These are phyloP conservation scores for Xenoacremonium recifei DNA, from an alignment of 2,329 filamentous ascomycete genomes.

Conservation along the genomic window DNA sequence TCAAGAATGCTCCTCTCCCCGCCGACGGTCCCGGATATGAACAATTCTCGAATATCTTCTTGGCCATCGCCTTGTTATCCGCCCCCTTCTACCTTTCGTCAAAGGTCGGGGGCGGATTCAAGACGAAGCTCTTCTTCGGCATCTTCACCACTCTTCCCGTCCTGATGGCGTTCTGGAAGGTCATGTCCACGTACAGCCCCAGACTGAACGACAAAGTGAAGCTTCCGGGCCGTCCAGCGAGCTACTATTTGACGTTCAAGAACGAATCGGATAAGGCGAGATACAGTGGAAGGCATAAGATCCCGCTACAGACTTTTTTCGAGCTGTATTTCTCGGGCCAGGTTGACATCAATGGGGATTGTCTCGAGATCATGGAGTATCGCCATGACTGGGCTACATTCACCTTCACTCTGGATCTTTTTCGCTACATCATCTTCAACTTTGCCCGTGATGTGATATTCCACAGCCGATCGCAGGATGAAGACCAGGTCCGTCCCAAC, in stretches of 20 bases:
- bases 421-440: slow-evolving; percentile 78
- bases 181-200: slow-evolving; percentile 73
- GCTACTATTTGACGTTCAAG: slow-evolving; percentile 83
- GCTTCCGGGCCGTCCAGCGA: slow-evolving; percentile 78
- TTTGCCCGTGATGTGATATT: slow-evolving; percentile 85
- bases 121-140: slow-evolving; percentile 78
- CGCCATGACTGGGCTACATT: slow-evolving; percentile 94
- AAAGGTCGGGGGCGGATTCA: slow-evolving; percentile 81
- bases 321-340: slow-evolving; percentile 93
- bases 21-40: slow-evolving; percentile 80
- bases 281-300: slow-evolving; percentile 72
- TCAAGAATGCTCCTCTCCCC: slow-evolving; percentile 88
- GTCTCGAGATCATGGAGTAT: slow-evolving; percentile 82
- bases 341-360: slow-evolving; percentile 89
- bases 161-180: slow-evolving; percentile 75
- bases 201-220: slow-evolving; percentile 87
- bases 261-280: slow-evolving; percentile 50
- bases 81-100: slow-evolving; percentile 77
- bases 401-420: slow-evolving; percentile 77
- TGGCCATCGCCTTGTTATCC: slow-evolving; percentile 64
- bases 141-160: slow-evolving; percentile 75
- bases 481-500: slow-evolving; percentile 93
- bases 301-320: slow-evolving; percentile 85
- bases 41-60: slow-evolving; percentile 76
- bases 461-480: slow-evolving; percentile 86